Percentiles rank a stretch among this genome's conserved stretches.
Evolutionary conservation across 169 alveolate genomes (phyloP).

Genomic region (Babesia bovis): DNA sequence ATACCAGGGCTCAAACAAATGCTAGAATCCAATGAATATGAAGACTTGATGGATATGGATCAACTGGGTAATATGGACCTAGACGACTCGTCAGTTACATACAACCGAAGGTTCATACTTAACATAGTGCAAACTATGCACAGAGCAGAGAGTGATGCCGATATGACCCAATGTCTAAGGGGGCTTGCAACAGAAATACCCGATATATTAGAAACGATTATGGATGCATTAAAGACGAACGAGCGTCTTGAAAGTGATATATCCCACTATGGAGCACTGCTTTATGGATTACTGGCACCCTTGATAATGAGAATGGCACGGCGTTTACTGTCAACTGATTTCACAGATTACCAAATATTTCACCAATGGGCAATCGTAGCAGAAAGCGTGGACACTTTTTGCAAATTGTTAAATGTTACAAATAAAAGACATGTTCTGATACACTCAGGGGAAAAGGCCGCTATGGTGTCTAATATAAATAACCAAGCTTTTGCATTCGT

Average conservation of each 20-base stretch:
- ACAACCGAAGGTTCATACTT: conserved; percentile 27
- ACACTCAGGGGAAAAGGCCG: conserved; percentile 20
- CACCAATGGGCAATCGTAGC: background rate
- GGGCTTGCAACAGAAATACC: conserved; percentile 21
- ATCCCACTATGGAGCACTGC: background rate
- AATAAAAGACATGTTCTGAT: conserved; percentile 24
- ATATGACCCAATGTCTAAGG: background rate
- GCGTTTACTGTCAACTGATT: background rate
- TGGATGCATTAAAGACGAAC: background rate
- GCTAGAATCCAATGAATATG: conserved; percentile 15
- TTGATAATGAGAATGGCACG: conserved; percentile 7
- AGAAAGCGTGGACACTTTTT: background rate
- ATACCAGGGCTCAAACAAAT: conserved; percentile 12
- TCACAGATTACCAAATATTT: conserved; percentile 1
- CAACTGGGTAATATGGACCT: conserved; percentile 39
- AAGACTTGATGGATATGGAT: conserved; percentile 17
- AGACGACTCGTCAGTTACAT: conserved; percentile 32
- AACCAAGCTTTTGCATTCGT: conserved; percentile 1
- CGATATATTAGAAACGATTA: background rate
- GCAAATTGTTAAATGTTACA: background rate
- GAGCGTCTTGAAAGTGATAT: background rate
- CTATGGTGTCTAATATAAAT: background rate
- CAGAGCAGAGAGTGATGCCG: conserved; percentile 3
- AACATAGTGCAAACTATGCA: conserved; percentile 10
- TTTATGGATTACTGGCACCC: background rate